Evolutionary conservation across 2,329 filamentous ascomycete species (phyloP), one percentile per base, ranked within the genome.

Genomic region (Plenodomus lindquistii): DNA sequence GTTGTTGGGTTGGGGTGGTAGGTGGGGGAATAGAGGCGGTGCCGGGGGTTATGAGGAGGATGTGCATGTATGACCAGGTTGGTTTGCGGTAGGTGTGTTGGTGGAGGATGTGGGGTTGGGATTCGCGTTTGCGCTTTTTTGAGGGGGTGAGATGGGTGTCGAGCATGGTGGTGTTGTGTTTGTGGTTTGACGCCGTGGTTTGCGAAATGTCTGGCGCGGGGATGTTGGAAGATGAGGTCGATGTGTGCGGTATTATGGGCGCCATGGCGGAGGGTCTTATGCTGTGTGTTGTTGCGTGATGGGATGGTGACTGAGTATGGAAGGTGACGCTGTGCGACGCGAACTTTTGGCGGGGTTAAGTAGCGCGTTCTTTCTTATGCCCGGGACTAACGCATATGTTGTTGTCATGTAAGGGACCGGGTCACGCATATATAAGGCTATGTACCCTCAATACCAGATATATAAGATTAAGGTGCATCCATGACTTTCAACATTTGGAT

Each of bases 31-130:
- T 21, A 16, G 48, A 42, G 17, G 44, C 21, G 11, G 44, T 42
- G 13, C 51, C 20, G 3, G 62, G 54, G 5, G 62, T 64, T 16
- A 60, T 16, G 48, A 77, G 71, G 40, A 57, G 48, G 1, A 78
- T 70, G 57, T 73, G 72, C 41, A 78, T 61, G 60, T 78, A 77
- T n/a, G 67, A 54, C 72, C 72, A 75, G 10, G 44, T 41, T 4
- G 70, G 71, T 3, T 65, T 61, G 48, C 70, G 67, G 50, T 77
- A 68, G 9, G 76, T 77, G 48, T 70, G 54, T 42, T 70, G 62
- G 52, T 65, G 62, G 13, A 72, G 56, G 9, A 63, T 54, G 37
- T 67, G 60, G 1, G 49, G 10, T 43, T 47, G 11, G 48, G 55
- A 41, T 20, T 52, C 48, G 21, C 55, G 51, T 44, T 65, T 59